Conservation (phyloP, 768 basidiomycete species). For the Serendipita indica region DNA sequence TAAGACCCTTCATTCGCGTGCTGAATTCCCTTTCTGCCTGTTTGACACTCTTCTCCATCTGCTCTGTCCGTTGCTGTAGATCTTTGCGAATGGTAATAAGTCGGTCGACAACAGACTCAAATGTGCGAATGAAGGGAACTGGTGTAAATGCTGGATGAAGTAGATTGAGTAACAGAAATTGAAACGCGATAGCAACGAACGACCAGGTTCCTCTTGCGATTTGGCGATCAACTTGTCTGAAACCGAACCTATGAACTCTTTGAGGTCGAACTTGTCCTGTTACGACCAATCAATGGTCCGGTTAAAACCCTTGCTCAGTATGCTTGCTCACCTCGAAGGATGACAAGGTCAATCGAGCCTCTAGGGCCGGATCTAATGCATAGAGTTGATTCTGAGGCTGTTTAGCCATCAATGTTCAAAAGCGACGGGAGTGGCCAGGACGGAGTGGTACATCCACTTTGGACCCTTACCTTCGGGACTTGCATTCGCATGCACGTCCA, state of each 20-base stretch:
- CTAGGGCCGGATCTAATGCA: constrained; percentile 36
- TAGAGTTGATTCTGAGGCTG: constrained; percentile 24
- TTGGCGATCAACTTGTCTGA: constrained; percentile 80
- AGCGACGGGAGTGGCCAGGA: background rate
- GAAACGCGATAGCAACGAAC: constrained; percentile 31
- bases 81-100: constrained; percentile 78
- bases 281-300: constrained; percentile 11
- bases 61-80: constrained; percentile 78
- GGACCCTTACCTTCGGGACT: background rate
- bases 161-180: background rate
- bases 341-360: constrained; percentile 27
- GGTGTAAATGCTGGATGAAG: constrained; percentile 68
- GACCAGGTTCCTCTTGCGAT: constrained; percentile 71
- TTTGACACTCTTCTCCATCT: constrained; percentile 82
- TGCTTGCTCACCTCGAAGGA: constrained; percentile 25
- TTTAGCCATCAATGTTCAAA: background rate
- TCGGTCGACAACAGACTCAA: constrained; percentile 80
- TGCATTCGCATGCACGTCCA: background rate
- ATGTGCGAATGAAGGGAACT: constrained; percentile 80
- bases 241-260: constrained; percentile 71
- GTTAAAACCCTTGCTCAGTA: background rate
- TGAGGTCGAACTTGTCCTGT: constrained; percentile 81
- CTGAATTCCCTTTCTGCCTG: constrained; percentile 87
- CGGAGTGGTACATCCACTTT: background rate
- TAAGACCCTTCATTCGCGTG: constrained; percentile 83